Base-by-base conservation (phyloP, 2,329 filamentous ascomycete genomes). In the Aspergillus eucalypticola region DNA sequence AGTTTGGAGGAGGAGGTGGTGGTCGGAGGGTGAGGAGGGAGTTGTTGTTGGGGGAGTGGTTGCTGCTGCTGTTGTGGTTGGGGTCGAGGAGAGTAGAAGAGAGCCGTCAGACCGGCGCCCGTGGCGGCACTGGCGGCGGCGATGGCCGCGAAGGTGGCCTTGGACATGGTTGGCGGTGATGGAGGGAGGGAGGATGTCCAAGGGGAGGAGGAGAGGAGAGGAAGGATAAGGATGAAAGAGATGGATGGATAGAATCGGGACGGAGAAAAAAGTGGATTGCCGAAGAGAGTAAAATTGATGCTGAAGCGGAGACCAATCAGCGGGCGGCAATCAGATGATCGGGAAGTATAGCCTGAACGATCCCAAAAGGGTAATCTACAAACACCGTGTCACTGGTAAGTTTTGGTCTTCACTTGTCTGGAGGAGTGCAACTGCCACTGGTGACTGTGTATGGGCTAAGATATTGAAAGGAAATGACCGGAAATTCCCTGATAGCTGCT, bases 101-200 rank as follows among this genome's bases (percentile, higher is more conserved):
- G 83, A 59, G 83, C 83, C 46, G 90, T 93, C 60, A 90, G 78
- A 60, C 89, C 89, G 60, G 90, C 90, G 62, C 90, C 90, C 56
- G 89, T 88, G 75, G 88, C 88, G 67, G 90, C 90, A 75, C 90
- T 87, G 71, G 90, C 84, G 64, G 88, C 89, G 69, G 90, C 90
- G 70, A 93, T 88, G 62, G 91, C 83, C 66, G 89, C 89, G 68
- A 94, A 71, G 35, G 89, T 92, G 23, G 87, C 83, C 76, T 93
- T 94, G 60, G 90, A 92, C 90, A 94, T 94, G 66, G 60, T 82
- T 76, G 17, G 15, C 11, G 53, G 10, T 10, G 25, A 4, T 15
- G 11, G 19, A 38, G 11, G 42, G 25, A 23, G 39, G 49, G 51
- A 32, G 27, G 15, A 57, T 27, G 52, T 1, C 29, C 29, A 50